phyloP scores from a whole-genome alignment of 108 stramenopile species.

The Skeletonema menzelii region DNA sequence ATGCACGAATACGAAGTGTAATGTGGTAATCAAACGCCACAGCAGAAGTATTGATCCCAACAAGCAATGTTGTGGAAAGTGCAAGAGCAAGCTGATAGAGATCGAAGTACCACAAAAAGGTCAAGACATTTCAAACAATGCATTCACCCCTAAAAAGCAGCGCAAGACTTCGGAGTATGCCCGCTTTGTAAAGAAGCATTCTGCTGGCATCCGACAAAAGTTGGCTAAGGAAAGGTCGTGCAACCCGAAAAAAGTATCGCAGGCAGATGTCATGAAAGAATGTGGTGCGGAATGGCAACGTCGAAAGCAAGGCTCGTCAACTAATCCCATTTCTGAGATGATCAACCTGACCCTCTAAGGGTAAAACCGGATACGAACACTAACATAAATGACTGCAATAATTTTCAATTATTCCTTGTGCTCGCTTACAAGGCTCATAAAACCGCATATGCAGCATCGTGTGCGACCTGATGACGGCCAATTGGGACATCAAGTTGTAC shows the following conservation, averaged over 20 bases:
- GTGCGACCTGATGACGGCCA: no score
- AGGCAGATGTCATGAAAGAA: conserved; percentile 81
- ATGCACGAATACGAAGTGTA: conserved; percentile 57
- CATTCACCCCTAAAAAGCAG: conserved; percentile 53
- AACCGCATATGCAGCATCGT: no score
- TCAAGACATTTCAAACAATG: conserved; percentile 10
- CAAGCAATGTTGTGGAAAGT: conserved; percentile 71
- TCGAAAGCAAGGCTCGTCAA: conserved; percentile 32
- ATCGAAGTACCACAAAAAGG: conserved; percentile 53
- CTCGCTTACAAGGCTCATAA: no score
- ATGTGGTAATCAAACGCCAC: conserved; percentile 61
- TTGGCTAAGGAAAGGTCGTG: conserved; percentile 35
- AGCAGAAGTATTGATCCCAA: conserved; percentile 64
- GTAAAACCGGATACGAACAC: not conserved
- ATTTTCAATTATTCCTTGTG: no score
- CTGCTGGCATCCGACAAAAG: conserved; percentile 44
- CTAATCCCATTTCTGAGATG: not conserved
- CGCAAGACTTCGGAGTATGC: conserved; percentile 59
- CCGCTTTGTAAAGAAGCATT: conserved; percentile 69
- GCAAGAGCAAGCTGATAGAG: conserved; percentile 67
- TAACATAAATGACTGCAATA: not conserved
- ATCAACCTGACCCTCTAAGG: not conserved
- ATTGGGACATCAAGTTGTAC: no score
- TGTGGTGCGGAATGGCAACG: conserved; percentile 65
- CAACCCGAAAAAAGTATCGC: conserved; percentile 49